phyloP scores from a whole-genome alignment of 768 basidiomycete species.

The Grammothele lineata region DNA sequence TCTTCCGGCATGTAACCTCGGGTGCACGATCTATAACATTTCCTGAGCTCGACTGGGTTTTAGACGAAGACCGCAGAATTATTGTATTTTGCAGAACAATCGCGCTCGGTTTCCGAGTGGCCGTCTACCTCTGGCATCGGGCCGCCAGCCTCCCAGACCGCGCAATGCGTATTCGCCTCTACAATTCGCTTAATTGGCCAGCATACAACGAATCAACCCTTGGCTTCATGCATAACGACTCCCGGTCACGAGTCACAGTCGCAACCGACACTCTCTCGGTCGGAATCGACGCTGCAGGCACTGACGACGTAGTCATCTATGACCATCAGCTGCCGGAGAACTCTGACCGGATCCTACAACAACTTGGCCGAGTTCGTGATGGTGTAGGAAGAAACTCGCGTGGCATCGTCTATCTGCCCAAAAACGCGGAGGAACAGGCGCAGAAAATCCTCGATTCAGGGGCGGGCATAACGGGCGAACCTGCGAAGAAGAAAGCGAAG shows the following conservation, averaged over 20 bases:
- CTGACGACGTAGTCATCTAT: background rate
- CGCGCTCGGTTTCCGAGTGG: no score
- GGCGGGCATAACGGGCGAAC: no score
- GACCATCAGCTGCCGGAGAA: background rate
- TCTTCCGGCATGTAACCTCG: no score
- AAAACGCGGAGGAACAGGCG: background rate
- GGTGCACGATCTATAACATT: no score
- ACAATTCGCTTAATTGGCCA: constrained; percentile 10
- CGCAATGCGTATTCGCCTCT: constrained; percentile 9
- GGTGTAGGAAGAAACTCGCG: background rate
- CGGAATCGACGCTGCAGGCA: background rate
- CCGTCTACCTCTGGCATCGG: no score
- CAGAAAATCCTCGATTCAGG: no score
- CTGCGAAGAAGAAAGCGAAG: no score
- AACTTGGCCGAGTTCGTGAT: background rate
- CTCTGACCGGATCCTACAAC: background rate
- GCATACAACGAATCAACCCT: constrained; percentile 4
- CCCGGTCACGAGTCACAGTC: background rate
- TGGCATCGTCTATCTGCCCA: no score
- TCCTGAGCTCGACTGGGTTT: no score
- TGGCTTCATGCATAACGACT: background rate
- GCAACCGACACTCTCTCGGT: background rate
- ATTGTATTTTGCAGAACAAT: no score
- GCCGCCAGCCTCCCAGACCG: no score
- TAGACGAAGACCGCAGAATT: no score